phyloP scores from a whole-genome alignment of 139 green algal genomes.

The Chlamydomonas eustigma region DNA sequence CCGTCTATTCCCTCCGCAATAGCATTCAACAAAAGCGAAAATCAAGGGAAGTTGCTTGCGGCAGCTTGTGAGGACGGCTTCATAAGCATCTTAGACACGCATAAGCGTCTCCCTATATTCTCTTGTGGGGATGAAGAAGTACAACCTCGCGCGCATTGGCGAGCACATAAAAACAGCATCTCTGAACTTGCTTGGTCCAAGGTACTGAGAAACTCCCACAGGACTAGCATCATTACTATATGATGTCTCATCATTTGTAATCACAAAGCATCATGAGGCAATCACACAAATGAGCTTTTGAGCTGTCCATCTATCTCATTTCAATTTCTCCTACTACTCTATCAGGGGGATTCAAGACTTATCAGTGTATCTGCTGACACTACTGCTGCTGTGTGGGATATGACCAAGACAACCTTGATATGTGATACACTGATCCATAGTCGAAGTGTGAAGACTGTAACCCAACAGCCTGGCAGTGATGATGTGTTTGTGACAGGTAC shows the following conservation, averaged over 20 bases:
- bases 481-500: background rate
- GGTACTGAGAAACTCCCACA: background rate
- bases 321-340: background rate
- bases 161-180: background rate
- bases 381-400: background rate
- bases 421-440: background rate
- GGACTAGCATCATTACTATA: background rate
- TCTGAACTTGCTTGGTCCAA: background rate
- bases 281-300: background rate
- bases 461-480: background rate
- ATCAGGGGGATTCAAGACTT: background rate
- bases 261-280: background rate
- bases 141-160: background rate
- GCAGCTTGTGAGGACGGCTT: conserved; percentile 1
- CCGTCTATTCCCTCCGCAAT: too few relatives aligned
- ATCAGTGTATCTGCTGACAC: background rate
- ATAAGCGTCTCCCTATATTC: background rate
- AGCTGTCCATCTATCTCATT: background rate
- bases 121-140: background rate
- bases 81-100: background rate
- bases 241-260: background rate
- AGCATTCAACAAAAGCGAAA: too few relatives aligned
- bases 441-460: background rate
- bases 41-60: too few relatives aligned
- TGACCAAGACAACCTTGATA: background rate